Base-by-base conservation (phyloP, 2,329 filamentous ascomycete genomes). In the Xylaria sp. region DNA sequence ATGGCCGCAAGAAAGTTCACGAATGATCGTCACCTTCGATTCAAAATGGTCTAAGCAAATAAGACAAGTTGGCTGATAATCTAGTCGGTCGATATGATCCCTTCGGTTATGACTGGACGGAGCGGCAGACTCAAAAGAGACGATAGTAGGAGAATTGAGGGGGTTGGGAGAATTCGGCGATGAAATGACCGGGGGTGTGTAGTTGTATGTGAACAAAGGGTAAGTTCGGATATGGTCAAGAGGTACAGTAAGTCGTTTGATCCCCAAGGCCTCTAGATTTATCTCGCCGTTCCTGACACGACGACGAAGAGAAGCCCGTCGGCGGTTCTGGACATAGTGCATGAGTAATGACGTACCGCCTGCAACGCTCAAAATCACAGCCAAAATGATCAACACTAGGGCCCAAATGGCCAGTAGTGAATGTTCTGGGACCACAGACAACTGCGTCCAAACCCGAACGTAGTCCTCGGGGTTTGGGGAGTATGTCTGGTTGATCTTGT, bases 11-110 rank as follows among this genome's bases (percentile, higher is more conserved):
- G 93, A 89, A 2, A 98, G 84, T 80, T 97, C 92, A 64, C 94
- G 91, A 64, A 98, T 94, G 23, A 89, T 87, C 0, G 92, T 91
- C 20, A 85, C 81, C 44, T 88, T 87, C 17, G 89, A 86, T 33
- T 91, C 86, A 76, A 93, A 98, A 67, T 93, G 89, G 63, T 93
- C 92, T 0, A 97, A 85, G 77, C 96, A 99, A 62, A 98, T 97
- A n/a, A 93, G 89, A 77, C 96, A 98, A 2, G 87, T 90, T 0
- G 93, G 90, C 77, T 98, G 96, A 23, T 90, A 89, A 73, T 92
- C 85, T 17, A 87, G 86, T 6, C 83, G 83, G 36, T 80, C 73
- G 13, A 79, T 81, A 56, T 79, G 79, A 40, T 76, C 78, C 23
- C 75, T 71, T 17, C 60, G 62, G 23, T 67, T 70, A 17, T 70